These are phyloP conservation scores for Alternaria angustiovoidea DNA, from an alignment of 2,329 filamentous ascomycete genomes.

Conservation along the genomic window DNA sequence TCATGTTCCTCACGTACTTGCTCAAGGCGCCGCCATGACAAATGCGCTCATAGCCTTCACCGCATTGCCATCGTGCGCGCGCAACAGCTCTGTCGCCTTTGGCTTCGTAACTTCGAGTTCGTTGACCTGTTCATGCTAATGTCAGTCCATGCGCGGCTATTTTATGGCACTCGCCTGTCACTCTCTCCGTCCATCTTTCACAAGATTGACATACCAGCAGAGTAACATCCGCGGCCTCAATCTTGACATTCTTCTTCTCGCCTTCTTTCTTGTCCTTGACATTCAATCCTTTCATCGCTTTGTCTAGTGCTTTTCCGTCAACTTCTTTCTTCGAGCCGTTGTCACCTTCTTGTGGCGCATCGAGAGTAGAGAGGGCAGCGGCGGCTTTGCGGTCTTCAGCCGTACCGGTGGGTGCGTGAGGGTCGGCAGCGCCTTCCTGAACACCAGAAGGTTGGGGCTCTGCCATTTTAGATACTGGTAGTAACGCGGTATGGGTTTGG, in stretches of 20 bases:
- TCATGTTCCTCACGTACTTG: neutral
- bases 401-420: constrained; percentile 58
- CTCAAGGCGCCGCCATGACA: constrained; percentile 46
- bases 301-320: constrained; percentile 73
- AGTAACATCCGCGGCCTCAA: constrained; percentile 74
- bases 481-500: constrained; percentile 3
- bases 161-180: neutral
- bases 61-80: constrained; percentile 73
- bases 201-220: constrained; percentile 65
- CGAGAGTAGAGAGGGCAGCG: constrained; percentile 75
- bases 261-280: constrained; percentile 52
- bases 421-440: constrained; percentile 66
- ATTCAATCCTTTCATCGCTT: constrained; percentile 73
- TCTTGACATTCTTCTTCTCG: constrained; percentile 68
- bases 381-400: constrained; percentile 82
- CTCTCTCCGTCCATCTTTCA: neutral
- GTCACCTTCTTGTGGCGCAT: constrained; percentile 62
- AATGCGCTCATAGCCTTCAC: constrained; percentile 72
- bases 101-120: constrained; percentile 75
- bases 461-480: constrained; percentile 59
- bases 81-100: constrained; percentile 78
- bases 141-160: neutral
- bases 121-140: constrained; percentile 56
- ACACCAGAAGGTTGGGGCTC: constrained; percentile 66
- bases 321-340: constrained; percentile 64